phyloP scores from a whole-genome alignment of 2,329 filamentous ascomycete genomes.

The Canariomyces notabilis region DNA sequence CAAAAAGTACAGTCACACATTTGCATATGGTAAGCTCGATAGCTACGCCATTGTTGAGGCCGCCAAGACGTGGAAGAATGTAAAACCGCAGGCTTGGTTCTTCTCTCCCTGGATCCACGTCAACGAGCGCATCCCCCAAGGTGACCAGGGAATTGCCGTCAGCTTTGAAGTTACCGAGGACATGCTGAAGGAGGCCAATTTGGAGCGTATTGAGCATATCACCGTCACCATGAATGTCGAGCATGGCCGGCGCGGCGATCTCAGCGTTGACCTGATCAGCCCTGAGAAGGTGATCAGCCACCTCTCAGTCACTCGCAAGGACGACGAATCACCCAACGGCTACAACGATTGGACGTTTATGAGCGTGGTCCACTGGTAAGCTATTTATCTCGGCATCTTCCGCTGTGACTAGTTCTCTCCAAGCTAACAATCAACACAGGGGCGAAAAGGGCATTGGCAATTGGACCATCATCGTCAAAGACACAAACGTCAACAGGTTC shows the following conservation, averaged over 20 bases:
- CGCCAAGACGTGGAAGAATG: slow-evolving; percentile 77
- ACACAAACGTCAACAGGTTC: slow-evolving; percentile 71
- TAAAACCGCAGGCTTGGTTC: slow-evolving; percentile 95
- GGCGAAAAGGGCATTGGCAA: slow-evolving; percentile 82
- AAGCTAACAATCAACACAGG: slow-evolving; percentile 44
- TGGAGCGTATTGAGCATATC: slow-evolving; percentile 86
- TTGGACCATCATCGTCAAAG: slow-evolving; percentile 88
- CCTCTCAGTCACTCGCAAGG: slow-evolving; percentile 67
- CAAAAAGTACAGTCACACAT: slow-evolving; percentile 88
- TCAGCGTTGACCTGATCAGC: slow-evolving; percentile 87
- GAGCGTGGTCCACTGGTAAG: slow-evolving; percentile 92
- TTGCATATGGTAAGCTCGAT: slow-evolving; percentile 93
- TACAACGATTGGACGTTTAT: slow-evolving; percentile 99
- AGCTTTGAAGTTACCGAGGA: slow-evolving; percentile 77
- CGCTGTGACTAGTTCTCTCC: no score
- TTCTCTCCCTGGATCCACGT: slow-evolving; percentile 93
- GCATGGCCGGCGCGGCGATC: slow-evolving; percentile 79
- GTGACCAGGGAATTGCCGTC: slow-evolving; percentile 70
- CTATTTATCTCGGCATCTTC: slow-evolving; percentile 12
- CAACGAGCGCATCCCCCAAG: slow-evolving; percentile 79
- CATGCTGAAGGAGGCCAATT: slow-evolving; percentile 75
- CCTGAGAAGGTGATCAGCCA: slow-evolving; percentile 78
- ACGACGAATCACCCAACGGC: slow-evolving; percentile 62
- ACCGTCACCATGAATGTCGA: slow-evolving; percentile 96
- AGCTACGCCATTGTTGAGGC: slow-evolving; percentile 77